Percentiles rank a stretch among this genome's conserved stretches.
phyloP scores from a whole-genome alignment of 306 rosid genomes.

The Cucurbita maxima region DNA sequence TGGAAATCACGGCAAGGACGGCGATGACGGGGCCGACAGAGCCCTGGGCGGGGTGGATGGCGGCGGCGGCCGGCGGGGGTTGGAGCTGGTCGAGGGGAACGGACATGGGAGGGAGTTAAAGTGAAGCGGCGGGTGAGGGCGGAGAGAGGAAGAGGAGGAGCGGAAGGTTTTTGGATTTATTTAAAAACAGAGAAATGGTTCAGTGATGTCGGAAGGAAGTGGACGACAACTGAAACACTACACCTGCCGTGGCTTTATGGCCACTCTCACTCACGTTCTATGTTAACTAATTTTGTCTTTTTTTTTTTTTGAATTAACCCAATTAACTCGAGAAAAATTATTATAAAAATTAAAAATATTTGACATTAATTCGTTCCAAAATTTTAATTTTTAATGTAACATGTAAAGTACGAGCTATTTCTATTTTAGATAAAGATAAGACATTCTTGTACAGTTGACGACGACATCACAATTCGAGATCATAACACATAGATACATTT shows the following conservation, averaged over 20 bases:
- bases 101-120: constrained; percentile 23
- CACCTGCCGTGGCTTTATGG: neutral
- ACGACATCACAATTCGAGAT: no score
- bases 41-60: constrained; percentile 39
- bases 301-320: no score
- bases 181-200: neutral
- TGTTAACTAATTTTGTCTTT: no score
- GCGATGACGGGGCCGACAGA: constrained; percentile 74
- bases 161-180: neutral
- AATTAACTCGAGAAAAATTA: no score
- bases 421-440: no score
- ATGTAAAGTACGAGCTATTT: no score
- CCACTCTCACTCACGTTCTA: no score
- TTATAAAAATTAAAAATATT: no score
- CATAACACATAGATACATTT: no score
- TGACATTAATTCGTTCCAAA: no score
- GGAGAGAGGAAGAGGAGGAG: neutral
- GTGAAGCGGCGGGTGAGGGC: neutral
- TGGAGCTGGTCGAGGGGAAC: constrained; percentile 24
- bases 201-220: neutral
- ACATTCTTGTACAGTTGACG: no score
- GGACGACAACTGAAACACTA: neutral
- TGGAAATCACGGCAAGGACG: constrained; percentile 50
- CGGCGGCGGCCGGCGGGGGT: constrained; percentile 28
- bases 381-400: no score